These are phyloP conservation scores for Zhuliangozyma blackwelliae DNA, from an alignment of 1,139 yeast genomes.

Conservation along the genomic window DNA sequence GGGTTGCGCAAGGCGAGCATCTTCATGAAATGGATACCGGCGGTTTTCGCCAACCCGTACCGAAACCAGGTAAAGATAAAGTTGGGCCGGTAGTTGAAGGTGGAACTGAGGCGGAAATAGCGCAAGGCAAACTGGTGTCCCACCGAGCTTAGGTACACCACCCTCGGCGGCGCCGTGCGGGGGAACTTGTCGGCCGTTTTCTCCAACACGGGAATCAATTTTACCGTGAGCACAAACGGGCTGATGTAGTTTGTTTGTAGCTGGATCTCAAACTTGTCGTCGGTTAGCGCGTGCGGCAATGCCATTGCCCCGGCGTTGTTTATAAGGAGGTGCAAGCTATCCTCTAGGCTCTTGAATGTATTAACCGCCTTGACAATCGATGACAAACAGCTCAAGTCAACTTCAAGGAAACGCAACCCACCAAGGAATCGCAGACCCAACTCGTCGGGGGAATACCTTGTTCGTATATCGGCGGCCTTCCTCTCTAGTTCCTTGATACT, in stretches of 20 bases:
- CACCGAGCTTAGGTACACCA: constrained; percentile 65
- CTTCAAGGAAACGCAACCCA: constrained; percentile 50
- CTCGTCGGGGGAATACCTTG: constrained; percentile 12
- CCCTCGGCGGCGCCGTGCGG: constrained; percentile 44
- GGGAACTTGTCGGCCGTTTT: constrained; percentile 25
- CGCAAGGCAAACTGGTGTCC: constrained; percentile 59
- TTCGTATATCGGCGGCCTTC: constrained; percentile 44
- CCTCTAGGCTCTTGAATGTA: constrained; percentile 46
- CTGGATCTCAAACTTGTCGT: constrained; percentile 76
- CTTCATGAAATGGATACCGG: constrained; percentile 72
- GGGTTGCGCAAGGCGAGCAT: constrained; percentile 67
- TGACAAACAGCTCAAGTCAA: constrained; percentile 58
- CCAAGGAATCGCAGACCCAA: constrained; percentile 39
- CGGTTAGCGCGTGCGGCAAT: constrained; percentile 58
- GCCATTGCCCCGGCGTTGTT: constrained; percentile 87
- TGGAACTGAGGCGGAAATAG: constrained; percentile 46
- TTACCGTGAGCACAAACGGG: constrained; percentile 66
- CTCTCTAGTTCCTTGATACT: constrained; percentile 52
- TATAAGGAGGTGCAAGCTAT: constrained; percentile 55
- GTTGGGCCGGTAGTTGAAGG: constrained; percentile 61
- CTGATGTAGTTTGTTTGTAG: constrained; percentile 76
- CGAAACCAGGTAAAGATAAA: constrained; percentile 73
- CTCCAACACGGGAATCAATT: constrained; percentile 53
- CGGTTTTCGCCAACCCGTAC: constrained; percentile 75
- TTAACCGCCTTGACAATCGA: constrained; percentile 56